A percentile compares a stretch with the other conserved stretches of the same genome.
Conservation (phyloP, 2,329 filamentous ascomycete genomes). For the Aspergillus texensis region DNA sequence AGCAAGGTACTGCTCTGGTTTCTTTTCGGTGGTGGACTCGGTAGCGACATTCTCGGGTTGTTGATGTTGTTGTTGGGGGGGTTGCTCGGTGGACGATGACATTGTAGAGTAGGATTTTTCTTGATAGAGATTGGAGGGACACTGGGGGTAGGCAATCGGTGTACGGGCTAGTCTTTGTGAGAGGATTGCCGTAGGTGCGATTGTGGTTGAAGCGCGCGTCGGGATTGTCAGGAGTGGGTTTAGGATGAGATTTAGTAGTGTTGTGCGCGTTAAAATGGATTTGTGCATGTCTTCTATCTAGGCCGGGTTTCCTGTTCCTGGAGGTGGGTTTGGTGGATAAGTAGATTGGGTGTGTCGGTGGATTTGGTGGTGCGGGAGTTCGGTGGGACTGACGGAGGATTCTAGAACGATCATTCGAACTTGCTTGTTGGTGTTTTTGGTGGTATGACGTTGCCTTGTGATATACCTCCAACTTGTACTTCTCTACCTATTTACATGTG, state of each 20-base stretch:
- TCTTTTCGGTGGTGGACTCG: conserved; percentile 13
- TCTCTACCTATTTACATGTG: background rate
- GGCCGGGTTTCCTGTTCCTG: background rate
- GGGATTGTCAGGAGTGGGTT: conserved; percentile 21
- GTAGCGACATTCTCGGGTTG: conserved; percentile 5
- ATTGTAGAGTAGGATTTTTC: conserved; percentile 26
- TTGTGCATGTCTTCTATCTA: conserved; percentile 28
- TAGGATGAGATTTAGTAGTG: conserved; percentile 29
- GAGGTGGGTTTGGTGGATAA: background rate
- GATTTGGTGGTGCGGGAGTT: background rate
- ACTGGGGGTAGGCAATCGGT: conserved; percentile 32
- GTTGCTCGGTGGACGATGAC: conserved; percentile 18
- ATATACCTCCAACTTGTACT: background rate
- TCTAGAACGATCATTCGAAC: conserved; percentile 19
- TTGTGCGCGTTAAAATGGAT: conserved; percentile 29
- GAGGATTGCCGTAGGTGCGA: conserved; percentile 10
- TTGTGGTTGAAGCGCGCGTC: conserved; percentile 23
- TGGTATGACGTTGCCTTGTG: background rate
- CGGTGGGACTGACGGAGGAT: conserved; percentile 13
- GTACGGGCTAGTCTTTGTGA: conserved; percentile 18
- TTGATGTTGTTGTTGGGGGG: conserved; percentile 9
- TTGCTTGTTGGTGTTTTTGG: background rate
- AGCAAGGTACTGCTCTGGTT: conserved; percentile 61
- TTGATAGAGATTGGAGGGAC: conserved; percentile 22
- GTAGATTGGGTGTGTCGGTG: background rate